Evolutionary conservation across 2,329 filamentous ascomycete species (phyloP), one percentile per base, ranked within the genome.

Genomic region (Ceratocystiopsis sp.): DNA sequence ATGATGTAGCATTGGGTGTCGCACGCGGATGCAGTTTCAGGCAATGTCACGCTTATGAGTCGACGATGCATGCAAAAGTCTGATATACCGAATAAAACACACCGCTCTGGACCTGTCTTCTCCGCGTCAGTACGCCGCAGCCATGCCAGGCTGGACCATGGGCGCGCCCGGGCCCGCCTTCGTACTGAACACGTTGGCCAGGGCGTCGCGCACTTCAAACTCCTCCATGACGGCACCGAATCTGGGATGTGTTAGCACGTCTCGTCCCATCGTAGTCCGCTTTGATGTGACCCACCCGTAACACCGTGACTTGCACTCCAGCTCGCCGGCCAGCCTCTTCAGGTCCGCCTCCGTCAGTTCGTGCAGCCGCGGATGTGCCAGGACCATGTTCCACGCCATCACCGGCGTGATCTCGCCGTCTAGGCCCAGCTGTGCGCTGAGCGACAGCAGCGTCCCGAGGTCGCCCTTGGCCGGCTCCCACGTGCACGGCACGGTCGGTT

Each of bases 351-450:
- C 60, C 15, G 66, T 74, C 50, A 95, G 62, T 51, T 80, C 75
- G 6, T 57, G 57, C 49, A 87, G 76, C 48, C 80, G 68, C 35
- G 80, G 74, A 59, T 91, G 79, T 38, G 68, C 71, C 48, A 85
- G 65, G 41, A 96, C 71, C 62, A 84, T 81, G 41, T 84, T 81
- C 76, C 91, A 89, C 0, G 87, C 87, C 84, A 93, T 93, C 51
- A 95, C 83, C 0, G 91, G 91, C 16, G 89, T 96, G 54, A 96
- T 84, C 61, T 93, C 84, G 42, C 85, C 85, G 48, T 91, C 84
- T 2, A 91, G 74, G 52, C 91, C 79, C 21, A 95, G 69, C 52
- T 79, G 77, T 52, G 78, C 74, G 62, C 85, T 94, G 44, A 95
- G 69, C 55, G 93, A 82, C 47, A 95, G 71, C 43, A 96, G 67